These are phyloP conservation scores for Globisporangium emineosum DNA, from an alignment of 352 stramenopile genomes.

Conservation along the genomic window DNA sequence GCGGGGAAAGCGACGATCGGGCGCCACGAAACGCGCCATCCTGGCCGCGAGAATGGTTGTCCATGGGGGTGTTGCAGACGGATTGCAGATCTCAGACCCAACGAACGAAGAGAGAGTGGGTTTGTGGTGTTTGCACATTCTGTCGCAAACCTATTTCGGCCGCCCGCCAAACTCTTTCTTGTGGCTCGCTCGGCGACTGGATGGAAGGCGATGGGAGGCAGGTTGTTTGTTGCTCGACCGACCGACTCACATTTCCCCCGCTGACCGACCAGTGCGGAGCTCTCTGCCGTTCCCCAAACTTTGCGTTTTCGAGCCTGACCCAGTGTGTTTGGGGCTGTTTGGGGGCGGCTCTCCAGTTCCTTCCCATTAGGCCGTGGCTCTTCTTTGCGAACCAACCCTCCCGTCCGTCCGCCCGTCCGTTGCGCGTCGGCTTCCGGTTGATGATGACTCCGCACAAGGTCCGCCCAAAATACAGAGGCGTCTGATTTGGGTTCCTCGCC, in stretches of 20 bases:
- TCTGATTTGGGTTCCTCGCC: constrained; percentile 18
- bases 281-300: not conserved
- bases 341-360: no score
- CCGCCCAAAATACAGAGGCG: constrained; percentile 17
- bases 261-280: not conserved
- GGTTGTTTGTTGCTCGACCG: not conserved
- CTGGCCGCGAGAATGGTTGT: not conserved
- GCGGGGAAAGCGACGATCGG: not conserved
- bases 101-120: no score
- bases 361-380: not conserved
- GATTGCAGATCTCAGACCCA: not conserved
- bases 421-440: not conserved
- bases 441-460: not conserved
- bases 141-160: no score
- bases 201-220: not conserved
- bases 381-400: not conserved
- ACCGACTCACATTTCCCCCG: not conserved
- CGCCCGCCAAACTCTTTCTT: not conserved
- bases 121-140: no score
- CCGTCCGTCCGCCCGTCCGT: no score
- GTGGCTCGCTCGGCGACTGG: not conserved
- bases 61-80: no score
- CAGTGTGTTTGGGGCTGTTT: no score
- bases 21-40: not conserved
- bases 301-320: not conserved